Conservation (phyloP, 2,329 filamentous ascomycete genomes). For the Grosmannia penicillata region DNA sequence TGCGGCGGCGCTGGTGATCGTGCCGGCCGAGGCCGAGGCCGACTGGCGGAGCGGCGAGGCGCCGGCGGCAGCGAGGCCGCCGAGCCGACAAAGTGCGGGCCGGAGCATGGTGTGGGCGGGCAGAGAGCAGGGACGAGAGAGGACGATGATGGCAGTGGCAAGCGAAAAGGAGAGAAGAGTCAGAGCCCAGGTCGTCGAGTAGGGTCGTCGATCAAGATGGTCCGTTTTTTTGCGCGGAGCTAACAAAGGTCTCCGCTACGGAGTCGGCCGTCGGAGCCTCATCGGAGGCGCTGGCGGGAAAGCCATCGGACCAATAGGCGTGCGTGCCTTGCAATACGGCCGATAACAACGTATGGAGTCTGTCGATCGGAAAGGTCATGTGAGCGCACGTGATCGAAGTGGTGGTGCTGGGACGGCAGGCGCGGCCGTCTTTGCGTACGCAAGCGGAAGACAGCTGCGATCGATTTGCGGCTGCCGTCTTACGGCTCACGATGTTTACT, state of each 20-base stretch:
- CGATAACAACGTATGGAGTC: too few relatives aligned
- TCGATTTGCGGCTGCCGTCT: too few relatives aligned
- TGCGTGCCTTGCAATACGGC: too few relatives aligned
- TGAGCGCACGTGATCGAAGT: too few relatives aligned
- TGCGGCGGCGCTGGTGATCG: background rate
- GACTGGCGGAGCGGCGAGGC: conserved; percentile 12
- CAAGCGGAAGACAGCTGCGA: too few relatives aligned
- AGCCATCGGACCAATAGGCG: too few relatives aligned
- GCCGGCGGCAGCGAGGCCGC: conserved; percentile 12
- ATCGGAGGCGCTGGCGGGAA: too few relatives aligned
- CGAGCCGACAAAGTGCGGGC: conserved; percentile 26
- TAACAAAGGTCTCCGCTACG: background rate
- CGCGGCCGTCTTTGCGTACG: too few relatives aligned
- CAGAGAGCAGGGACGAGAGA: background rate
- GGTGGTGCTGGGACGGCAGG: too few relatives aligned
- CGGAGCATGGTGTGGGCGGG: conserved; percentile 26
- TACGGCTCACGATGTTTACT: too few relatives aligned
- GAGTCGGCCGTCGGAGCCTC: conserved; percentile 2
- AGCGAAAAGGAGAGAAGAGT: conserved; percentile 6
- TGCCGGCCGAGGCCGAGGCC: background rate
- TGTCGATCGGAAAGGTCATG: too few relatives aligned
- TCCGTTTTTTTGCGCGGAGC: background rate
- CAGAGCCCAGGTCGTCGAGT: background rate
- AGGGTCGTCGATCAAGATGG: too few relatives aligned
- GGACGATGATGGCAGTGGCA: background rate